phyloP scores from a whole-genome alignment of 352 stramenopile genomes.

The Halophytophthora batemanensis region DNA sequence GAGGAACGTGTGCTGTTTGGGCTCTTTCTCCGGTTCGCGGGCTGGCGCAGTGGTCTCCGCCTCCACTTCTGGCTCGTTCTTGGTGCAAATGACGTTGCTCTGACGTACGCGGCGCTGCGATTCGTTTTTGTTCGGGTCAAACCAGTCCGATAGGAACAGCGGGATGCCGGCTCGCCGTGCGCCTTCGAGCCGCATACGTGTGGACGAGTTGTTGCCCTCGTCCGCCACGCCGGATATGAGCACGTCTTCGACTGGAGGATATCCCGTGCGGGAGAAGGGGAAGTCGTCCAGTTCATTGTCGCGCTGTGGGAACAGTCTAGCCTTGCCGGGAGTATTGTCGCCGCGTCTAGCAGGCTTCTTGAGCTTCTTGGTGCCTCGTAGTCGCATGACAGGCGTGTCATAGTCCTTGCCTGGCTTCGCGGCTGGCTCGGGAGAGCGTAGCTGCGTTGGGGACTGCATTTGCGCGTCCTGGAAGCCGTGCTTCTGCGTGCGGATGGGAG shows the following conservation, averaged over 20 bases:
- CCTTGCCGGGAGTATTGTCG: no score
- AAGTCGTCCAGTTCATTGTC: no score
- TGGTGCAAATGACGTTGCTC: slow-evolving; percentile 27
- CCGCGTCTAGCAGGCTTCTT: no score
- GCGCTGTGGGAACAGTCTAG: no score
- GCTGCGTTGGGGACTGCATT: slow-evolving; percentile 27
- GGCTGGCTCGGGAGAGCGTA: slow-evolving; percentile 28
- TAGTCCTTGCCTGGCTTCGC: slow-evolving; percentile 13
- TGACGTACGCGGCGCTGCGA: slow-evolving; percentile 21
- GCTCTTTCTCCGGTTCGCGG: slow-evolving; percentile 8
- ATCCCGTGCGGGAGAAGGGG: no score
- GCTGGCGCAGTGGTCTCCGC: slow-evolving; percentile 7
- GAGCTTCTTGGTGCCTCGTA: slow-evolving; percentile 21
- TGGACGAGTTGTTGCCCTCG: slow-evolving; percentile 36
- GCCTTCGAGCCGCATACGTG: slow-evolving; percentile 44
- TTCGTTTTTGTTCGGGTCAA: slow-evolving; percentile 27
- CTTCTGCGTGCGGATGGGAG: slow-evolving; percentile 68
- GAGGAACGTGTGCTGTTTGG: slow-evolving; percentile 23
- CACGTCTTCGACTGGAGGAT: no score
- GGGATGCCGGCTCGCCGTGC: slow-evolving; percentile 57
- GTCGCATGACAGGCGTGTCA: slow-evolving; percentile 24
- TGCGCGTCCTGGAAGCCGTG: slow-evolving; percentile 42
- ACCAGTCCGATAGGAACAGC: slow-evolving; percentile 54
- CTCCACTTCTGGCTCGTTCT: slow-evolving; percentile 18
- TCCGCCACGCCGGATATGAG: slow-evolving; percentile 29